Evolutionary conservation across 1,284 basidiomycete genomes (phyloP).

Genomic region (Microstroma glucosiphilum): DNA sequence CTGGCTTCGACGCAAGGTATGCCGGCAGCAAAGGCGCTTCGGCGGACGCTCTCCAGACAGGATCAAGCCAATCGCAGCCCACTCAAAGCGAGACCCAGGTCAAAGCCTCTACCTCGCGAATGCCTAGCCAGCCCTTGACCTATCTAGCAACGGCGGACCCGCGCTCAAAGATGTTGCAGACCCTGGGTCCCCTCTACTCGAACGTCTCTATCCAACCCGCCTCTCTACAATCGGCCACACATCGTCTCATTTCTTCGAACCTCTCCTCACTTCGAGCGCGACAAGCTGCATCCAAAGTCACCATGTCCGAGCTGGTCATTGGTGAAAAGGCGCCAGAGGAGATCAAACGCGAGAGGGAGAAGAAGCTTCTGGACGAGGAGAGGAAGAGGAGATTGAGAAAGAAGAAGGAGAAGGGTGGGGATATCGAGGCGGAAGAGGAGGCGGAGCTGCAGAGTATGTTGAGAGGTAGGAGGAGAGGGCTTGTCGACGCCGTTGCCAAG

Average conservation of each 20-base stretch:
- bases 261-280: conserved; percentile 4
- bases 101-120: neutral
- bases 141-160: conserved; percentile 2
- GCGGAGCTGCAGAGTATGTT: conserved; percentile 1
- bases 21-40: neutral
- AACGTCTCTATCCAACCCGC: conserved; percentile 5
- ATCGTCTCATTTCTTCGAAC: neutral
- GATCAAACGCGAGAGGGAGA: conserved; percentile 5
- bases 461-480: neutral
- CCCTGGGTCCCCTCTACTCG: neutral
- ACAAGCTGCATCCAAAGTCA: neutral
- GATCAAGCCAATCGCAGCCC: neutral
- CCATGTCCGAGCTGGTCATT: neutral
- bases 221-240: conserved; percentile 1
- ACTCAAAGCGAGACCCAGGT: neutral
- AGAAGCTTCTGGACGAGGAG: conserved; percentile 1
- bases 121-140: neutral
- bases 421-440: conserved; percentile 5
- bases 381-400: conserved; percentile 3
- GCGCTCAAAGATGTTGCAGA: neutral
- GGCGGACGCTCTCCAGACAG: neutral
- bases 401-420: conserved; percentile 4
- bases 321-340: conserved; percentile 6
- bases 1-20: neutral
- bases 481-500: conserved; percentile 2